Base-by-base conservation (phyloP, 495 filamentous ascomycete species). In the Talaromyces stipitatus region DNA sequence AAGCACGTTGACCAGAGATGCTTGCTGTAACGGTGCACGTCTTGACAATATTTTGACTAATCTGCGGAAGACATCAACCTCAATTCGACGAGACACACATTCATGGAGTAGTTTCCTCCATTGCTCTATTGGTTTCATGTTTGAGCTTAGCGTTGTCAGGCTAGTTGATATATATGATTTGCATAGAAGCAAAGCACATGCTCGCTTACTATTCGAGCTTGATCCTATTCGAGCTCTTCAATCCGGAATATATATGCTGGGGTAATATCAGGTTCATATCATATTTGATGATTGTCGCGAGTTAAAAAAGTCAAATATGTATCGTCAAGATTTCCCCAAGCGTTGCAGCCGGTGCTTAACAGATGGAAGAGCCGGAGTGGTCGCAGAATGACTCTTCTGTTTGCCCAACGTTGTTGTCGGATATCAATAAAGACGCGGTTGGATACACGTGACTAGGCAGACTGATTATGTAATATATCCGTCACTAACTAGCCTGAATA, bases 1-100 rank as follows among this genome's bases (percentile, higher is more conserved):
- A 28, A 85, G 73, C 2, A 87, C 63, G 56, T 86, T 80, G 56
- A 86, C 77, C 43, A 90, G 72, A 46, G 73, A 56, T 12, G 60
- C 46, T 51, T 74, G 69, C 6, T 67, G 59, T 9, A 78, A 57
- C 1, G 71, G 71, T 11, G 51, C 60, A 33, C 68, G 69, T 12
- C 58, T 33, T 2, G 67, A 62, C 36, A 78, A 65, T 30, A 76
- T 58, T 27, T 64, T 67, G 11, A 65, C 67, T 10, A 78, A 60
- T 47, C 68, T 61, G 46, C 62, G 70, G 66, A 78, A 78, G 30
- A 75, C 71, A 14, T 68, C 65, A 11, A 71, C 70, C 58, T 75
- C 73, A 53, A 76, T 70, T 26, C 75, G 73, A 61, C 69, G 70
- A 61, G 67, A 62, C 56, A 78, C 60, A 62, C 75, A 75, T 60